Evolutionary conservation across 2,329 filamentous ascomycete species (phyloP).

Genomic region (Fusarium nodosum): DNA sequence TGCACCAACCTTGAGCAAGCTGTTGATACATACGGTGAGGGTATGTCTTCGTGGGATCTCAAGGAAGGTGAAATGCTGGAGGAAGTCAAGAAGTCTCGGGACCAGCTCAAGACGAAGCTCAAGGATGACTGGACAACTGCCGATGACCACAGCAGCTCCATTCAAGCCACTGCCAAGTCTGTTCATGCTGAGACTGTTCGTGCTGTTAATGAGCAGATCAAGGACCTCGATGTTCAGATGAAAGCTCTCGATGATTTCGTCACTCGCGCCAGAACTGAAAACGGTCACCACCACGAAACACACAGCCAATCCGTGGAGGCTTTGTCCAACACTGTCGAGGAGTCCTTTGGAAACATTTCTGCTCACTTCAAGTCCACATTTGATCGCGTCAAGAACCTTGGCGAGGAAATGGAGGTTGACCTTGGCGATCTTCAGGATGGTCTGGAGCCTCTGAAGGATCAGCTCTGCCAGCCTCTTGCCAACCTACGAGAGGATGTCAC

Average conservation of each 20-base stretch:
- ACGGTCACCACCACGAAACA: conserved; percentile 79
- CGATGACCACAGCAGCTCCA: conserved; percentile 83
- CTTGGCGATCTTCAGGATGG: conserved; percentile 70
- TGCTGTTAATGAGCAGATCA: conserved; percentile 90
- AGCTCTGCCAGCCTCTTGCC: conserved; percentile 76
- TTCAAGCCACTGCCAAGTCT: conserved; percentile 85
- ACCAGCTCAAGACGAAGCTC: conserved; percentile 83
- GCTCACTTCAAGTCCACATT: conserved; percentile 78
- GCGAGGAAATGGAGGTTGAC: conserved; percentile 74
- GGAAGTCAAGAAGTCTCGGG: conserved; percentile 78
- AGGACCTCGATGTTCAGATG: conserved; percentile 90
- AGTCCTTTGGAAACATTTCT: conserved; percentile 79
- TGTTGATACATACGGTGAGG: conserved; percentile 74
- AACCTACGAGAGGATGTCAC: conserved; percentile 79
- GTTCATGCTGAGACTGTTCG: conserved; percentile 92
- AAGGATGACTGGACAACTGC: conserved; percentile 88
- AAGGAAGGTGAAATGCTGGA: conserved; percentile 78
- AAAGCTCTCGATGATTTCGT: conserved; percentile 92
- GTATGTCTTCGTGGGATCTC: conserved; percentile 80
- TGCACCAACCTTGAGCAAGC: conserved; percentile 75
- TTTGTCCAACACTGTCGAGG: conserved; percentile 76
- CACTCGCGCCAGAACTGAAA: conserved; percentile 82
- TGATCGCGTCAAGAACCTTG: conserved; percentile 76
- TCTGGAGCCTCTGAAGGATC: conserved; percentile 70
- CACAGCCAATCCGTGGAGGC: conserved; percentile 75